These are phyloP conservation scores for Fusarium aywerte DNA, from an alignment of 2,329 filamentous ascomycete species.

Conservation along the genomic window DNA sequence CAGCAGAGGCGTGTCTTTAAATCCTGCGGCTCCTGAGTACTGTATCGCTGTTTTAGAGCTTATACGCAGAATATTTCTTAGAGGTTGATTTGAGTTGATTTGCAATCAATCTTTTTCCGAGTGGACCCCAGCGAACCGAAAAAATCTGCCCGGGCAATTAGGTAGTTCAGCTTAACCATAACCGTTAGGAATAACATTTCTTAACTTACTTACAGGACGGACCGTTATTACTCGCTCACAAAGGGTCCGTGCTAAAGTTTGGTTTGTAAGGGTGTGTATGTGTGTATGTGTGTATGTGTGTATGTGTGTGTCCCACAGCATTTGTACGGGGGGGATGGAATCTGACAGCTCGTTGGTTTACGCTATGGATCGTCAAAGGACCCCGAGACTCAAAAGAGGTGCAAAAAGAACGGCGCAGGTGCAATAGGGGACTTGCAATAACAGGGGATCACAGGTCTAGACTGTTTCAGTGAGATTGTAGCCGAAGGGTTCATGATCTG, in stretches of 20 bases:
- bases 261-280: neutral
- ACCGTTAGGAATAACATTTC: slow-evolving; percentile 15
- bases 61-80: neutral
- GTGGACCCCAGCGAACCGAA: neutral
- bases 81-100: slow-evolving; percentile 15
- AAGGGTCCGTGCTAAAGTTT: slow-evolving; percentile 15
- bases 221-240: neutral
- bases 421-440: neutral
- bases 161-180: slow-evolving; percentile 10
- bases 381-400: slow-evolving; percentile 4
- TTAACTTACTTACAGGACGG: neutral
- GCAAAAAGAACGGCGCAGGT: neutral
- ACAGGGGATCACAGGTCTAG: slow-evolving; percentile 13
- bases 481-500: slow-evolving; percentile 32
- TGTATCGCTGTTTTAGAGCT: slow-evolving; percentile 7
- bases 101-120: slow-evolving; percentile 23
- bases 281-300: slow-evolving; percentile 1
- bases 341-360: slow-evolving; percentile 35
- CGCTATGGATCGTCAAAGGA: slow-evolving; percentile 19
- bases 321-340: slow-evolving; percentile 12
- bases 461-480: slow-evolving; percentile 34
- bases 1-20: slow-evolving; percentile 27
- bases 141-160: neutral
- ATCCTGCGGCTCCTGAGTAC: neutral
- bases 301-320: slow-evolving; percentile 14